These are phyloP conservation scores for Mucor piriformis DNA, from an alignment of 371 early-diverging fungal species.

Conservation along the genomic window DNA sequence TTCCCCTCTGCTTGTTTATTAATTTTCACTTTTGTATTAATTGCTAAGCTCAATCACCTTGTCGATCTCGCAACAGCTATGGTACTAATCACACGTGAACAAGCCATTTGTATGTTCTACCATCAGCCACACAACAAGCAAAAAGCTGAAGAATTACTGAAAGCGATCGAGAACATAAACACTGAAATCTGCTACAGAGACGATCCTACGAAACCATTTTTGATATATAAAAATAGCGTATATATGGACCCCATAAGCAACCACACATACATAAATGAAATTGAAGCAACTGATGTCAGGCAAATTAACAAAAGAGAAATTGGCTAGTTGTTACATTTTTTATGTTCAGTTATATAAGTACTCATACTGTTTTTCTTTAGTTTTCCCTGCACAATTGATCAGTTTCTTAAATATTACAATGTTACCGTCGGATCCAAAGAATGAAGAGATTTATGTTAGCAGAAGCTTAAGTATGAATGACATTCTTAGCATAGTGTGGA, in stretches of 20 bases:
- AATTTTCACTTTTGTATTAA: slow-evolving; percentile 8
- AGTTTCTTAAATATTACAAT: slow-evolving; percentile 13
- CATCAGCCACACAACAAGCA: slow-evolving; percentile 15
- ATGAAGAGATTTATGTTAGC: slow-evolving; percentile 10
- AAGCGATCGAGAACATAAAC: slow-evolving; percentile 21
- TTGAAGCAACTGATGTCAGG: too few relatives aligned
- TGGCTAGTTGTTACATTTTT: slow-evolving; percentile 20
- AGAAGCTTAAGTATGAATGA: slow-evolving; percentile 16
- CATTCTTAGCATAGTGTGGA: slow-evolving; percentile 15
- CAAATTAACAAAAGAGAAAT: slow-evolving; percentile 21
- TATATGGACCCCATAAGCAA: too few relatives aligned
- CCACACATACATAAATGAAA: too few relatives aligned
- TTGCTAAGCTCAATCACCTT: slow-evolving; percentile 13
- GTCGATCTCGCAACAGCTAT: slow-evolving; percentile 16
- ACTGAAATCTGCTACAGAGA: slow-evolving; percentile 23
- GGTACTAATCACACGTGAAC: slow-evolving; percentile 15
- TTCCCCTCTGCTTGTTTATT: too few relatives aligned
- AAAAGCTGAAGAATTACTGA: slow-evolving; percentile 22
- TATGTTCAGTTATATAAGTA: slow-evolving; percentile 20
- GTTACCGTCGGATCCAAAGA: slow-evolving; percentile 8
- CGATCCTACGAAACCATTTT: slow-evolving; percentile 13
- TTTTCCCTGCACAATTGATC: slow-evolving; percentile 6
- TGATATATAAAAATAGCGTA: too few relatives aligned
- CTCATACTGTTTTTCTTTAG: slow-evolving; percentile 13
- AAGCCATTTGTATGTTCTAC: slow-evolving; percentile 25